These are phyloP conservation scores for Termitomyces sp. DNA, from an alignment of 768 basidiomycete species.

Conservation along the genomic window DNA sequence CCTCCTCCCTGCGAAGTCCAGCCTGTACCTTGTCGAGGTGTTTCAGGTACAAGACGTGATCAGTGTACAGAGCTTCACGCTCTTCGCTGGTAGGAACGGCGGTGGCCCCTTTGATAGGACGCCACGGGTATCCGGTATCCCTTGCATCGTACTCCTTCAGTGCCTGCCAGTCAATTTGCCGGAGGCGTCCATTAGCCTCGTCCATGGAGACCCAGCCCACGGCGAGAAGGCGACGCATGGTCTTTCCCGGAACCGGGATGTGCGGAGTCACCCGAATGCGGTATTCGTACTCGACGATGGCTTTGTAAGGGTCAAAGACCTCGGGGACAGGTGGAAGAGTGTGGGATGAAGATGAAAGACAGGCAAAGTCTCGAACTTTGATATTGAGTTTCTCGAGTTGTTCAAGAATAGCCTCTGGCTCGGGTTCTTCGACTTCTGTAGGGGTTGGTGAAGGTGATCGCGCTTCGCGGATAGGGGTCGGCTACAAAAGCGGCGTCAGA, in stretches of 20 bases:
- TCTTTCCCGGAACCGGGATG: constrained; percentile 30
- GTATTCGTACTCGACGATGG: constrained; percentile 34
- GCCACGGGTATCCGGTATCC: constrained; percentile 12
- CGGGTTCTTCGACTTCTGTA: constrained; percentile 32
- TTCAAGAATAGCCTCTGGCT: constrained; percentile 25
- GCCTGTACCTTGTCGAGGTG: constrained; percentile 8
- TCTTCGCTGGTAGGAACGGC: constrained; percentile 9
- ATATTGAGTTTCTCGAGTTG: constrained; percentile 23
- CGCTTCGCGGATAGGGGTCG: not conserved
- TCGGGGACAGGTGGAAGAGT: constrained; percentile 20
- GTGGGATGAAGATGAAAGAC: constrained; percentile 5
- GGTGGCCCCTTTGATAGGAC: constrained; percentile 7
- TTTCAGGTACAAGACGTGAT: constrained; percentile 2
- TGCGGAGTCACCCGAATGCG: constrained; percentile 24
- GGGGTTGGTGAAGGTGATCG: constrained; percentile 27
- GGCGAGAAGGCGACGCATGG: constrained; percentile 30
- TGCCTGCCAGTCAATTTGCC: constrained; percentile 28
- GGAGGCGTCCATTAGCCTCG: constrained; percentile 25
- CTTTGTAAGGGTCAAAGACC: constrained; percentile 32
- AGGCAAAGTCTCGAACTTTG: constrained; percentile 38
- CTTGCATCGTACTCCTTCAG: constrained; percentile 22
- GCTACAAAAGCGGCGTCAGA: not conserved
- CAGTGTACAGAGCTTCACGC: constrained; percentile 7
- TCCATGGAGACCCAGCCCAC: constrained; percentile 31
- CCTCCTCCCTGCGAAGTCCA: constrained; percentile 8